Evolutionary conservation across 768 basidiomycete genomes (phyloP).

Genomic region (Thelephora aurantiotincta): DNA sequence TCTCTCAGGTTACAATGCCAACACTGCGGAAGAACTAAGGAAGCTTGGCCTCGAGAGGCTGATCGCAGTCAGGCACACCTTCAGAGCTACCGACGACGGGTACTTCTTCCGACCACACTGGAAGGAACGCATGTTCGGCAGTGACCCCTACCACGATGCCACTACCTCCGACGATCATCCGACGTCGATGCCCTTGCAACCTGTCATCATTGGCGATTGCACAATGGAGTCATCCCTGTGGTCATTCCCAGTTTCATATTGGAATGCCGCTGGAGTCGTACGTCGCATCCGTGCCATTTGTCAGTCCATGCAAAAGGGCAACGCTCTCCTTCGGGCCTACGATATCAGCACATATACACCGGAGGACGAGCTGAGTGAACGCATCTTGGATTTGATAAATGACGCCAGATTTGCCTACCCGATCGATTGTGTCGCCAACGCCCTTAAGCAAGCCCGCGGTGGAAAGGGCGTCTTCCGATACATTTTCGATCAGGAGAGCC

Average conservation of each 20-base stretch:
- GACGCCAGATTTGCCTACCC: constrained; percentile 71
- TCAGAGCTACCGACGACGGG: constrained; percentile 55
- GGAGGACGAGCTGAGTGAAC: constrained; percentile 52
- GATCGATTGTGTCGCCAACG: constrained; percentile 45
- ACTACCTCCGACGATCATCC: constrained; percentile 7
- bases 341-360: constrained; percentile 51
- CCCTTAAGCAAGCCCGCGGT: constrained; percentile 32
- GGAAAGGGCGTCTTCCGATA: constrained; percentile 65
- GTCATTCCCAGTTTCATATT: constrained; percentile 43
- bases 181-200: constrained; percentile 29
- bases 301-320: constrained; percentile 51
- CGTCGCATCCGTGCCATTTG: constrained; percentile 63
- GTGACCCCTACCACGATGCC: constrained; percentile 16
- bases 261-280: constrained; percentile 47
- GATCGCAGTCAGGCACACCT: constrained; percentile 24
- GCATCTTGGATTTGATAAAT: constrained; percentile 59
- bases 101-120: constrained; percentile 51
- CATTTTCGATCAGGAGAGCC: constrained; percentile 72
- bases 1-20: constrained; percentile 38
- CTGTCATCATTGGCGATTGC: constrained; percentile 66
- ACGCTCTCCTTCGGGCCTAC: constrained; percentile 49
- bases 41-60: constrained; percentile 43
- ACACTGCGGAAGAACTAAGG: constrained; percentile 49
- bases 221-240: constrained; percentile 50
- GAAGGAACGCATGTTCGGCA: constrained; percentile 19